Base-by-base conservation (phyloP, 2,329 filamentous ascomycete species). In the Cercospora sp. region DNA sequence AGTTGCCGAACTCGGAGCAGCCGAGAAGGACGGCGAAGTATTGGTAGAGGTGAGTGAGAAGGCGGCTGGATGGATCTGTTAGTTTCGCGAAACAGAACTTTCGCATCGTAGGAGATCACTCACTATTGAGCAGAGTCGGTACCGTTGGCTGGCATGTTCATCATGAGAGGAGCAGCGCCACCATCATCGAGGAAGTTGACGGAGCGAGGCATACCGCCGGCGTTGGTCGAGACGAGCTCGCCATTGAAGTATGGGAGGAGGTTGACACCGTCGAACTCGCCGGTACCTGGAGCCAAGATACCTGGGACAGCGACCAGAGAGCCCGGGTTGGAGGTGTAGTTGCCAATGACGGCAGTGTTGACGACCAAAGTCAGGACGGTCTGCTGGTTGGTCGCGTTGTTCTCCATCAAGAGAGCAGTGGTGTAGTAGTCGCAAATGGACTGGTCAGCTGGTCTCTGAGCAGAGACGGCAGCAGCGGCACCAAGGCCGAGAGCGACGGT, bases 371-470 rank as follows among this genome's bases (percentile, higher is more conserved):
- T 87, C 73, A 89, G 59, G 2, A 89, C 79, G 0, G 82, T 84
- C 64, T 82, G 78, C 76, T 90, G 87, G 75, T 88, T 89, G 31
- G 80, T 82, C 18, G 85, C 84, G 42, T 84, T 88, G 80, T 88
- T 89, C 45, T 87, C 80, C 76, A 82, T 85, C 64, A 89, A 80
- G 10, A 89, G 76, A n/a, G 84, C 83, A 3, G 81, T 86, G 36
- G 87, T 88, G 78, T 89, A 89, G 78, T 88, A 88, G 79, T 89
- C 87, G 78, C 87, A 89, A 72, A 89, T 85, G 68, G 85, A 83
- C 2, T 76, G 81, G 72, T 85, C 81, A 12, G 75, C 33, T 31
- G 84, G 84, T 55, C 85, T 82, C 76, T 86, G 83, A 42, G 74
- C 74, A 61, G 68, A 30, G 55, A 70, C 73, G 23, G 67, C 57